Conservation (phyloP, 75 land plant genomes). For the Ceratopteris richardii region DNA sequence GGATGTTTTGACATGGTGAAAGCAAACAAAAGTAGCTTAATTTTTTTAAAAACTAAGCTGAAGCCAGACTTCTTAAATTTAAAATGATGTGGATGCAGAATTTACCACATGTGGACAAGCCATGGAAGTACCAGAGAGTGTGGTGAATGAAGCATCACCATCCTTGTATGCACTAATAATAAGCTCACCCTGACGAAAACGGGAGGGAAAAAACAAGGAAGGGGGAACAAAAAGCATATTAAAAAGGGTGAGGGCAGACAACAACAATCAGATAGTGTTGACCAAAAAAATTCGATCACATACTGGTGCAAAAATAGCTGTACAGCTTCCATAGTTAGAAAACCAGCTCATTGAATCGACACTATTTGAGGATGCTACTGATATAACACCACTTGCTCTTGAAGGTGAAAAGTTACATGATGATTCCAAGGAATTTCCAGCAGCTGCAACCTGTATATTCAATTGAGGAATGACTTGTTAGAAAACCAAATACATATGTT, state of each 20-base stretch:
- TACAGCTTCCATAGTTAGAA: constrained; percentile 23
- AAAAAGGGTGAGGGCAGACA: too few species aligned
- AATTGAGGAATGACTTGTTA: too few species aligned
- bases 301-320: constrained; percentile 24
- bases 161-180: constrained; percentile 24
- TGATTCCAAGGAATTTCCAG: constrained; percentile 12
- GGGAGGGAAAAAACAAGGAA: not conserved
- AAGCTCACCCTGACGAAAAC: constrained; percentile 19
- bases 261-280: not conserved
- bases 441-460: constrained; percentile 16
- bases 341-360: constrained; percentile 19
- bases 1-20: too few species aligned
- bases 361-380: constrained; percentile 16
- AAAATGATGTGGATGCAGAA: not conserved
- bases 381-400: constrained; percentile 10
- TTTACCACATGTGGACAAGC: constrained; percentile 33
- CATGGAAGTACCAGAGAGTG: constrained; percentile 29
- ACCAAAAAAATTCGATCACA: constrained; percentile 2
- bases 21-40: too few species aligned
- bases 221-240: too few species aligned
- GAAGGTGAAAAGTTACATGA: constrained; percentile 27
- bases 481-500: too few species aligned
- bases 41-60: too few species aligned
- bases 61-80: not conserved
- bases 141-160: constrained; percentile 13